A percentile compares a stretch with the other conserved stretches of the same genome.
phyloP scores from a whole-genome alignment of 495 filamentous ascomycete genomes.

The Zalerion maritima region DNA sequence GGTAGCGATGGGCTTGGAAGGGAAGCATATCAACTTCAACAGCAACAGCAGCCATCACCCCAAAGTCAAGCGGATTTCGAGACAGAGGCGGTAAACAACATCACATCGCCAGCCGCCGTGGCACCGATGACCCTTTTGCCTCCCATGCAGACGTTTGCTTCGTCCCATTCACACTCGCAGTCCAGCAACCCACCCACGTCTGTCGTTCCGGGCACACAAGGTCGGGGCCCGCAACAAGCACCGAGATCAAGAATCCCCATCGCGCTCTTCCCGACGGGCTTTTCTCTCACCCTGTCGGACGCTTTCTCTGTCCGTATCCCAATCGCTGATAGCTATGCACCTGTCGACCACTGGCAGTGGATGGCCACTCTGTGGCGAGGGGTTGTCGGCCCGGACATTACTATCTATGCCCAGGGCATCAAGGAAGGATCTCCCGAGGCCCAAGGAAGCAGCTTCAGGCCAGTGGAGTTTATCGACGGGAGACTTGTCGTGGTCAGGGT shows the following conservation, averaged over 20 bases:
- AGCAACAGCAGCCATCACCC: no score
- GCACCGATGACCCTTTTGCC: constrained; percentile 1
- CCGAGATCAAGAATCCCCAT: constrained; percentile 34
- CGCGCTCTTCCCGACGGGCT: constrained; percentile 55
- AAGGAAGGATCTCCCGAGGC: constrained; percentile 6
- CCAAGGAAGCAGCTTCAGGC: constrained; percentile 11
- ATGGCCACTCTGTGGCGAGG: constrained; percentile 89
- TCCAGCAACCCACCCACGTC: no score
- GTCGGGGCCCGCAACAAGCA: constrained; percentile 1
- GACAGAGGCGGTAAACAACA: no score
- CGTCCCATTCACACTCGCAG: no score
- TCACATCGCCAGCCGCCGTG: constrained; percentile 3
- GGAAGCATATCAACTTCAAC: no score
- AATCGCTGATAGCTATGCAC: constrained; percentile 61
- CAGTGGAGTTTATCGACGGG: constrained; percentile 13
- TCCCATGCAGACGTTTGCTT: constrained; percentile 1
- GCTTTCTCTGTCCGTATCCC: constrained; percentile 55
- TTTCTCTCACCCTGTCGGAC: constrained; percentile 63
- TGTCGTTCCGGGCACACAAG: no score
- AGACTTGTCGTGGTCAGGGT: constrained; percentile 42
- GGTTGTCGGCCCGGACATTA: constrained; percentile 74
- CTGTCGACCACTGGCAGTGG: constrained; percentile 96
- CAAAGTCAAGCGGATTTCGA: no score
- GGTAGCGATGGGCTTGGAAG: no score
- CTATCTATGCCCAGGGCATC: constrained; percentile 45